Percentiles rank a stretch among this genome's conserved stretches.
Evolutionary conservation across 257 asterid species (phyloP).

Genomic region (Misopates orontium): DNA sequence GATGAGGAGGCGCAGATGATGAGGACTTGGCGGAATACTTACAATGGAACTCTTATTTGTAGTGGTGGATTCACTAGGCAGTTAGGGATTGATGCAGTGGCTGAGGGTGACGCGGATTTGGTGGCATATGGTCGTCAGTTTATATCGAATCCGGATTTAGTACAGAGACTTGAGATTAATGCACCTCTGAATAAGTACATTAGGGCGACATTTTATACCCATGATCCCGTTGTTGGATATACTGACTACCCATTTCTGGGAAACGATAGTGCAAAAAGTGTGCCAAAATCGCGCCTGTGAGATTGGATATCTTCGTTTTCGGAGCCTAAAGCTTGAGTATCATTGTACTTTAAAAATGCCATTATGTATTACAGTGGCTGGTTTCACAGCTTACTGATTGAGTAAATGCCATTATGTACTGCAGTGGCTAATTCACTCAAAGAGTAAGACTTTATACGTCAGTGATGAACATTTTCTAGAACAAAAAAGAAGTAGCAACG

Average conservation of each 20-base stretch:
- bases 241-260: slow-evolving; percentile 64
- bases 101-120: slow-evolving; percentile 52
- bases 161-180: slow-evolving; percentile 45
- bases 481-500: no score
- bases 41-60: slow-evolving; percentile 60
- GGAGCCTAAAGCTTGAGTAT: slow-evolving; percentile 15
- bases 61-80: slow-evolving; percentile 71
- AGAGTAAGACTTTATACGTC: no score
- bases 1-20: slow-evolving; percentile 65
- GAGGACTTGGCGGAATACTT: slow-evolving; percentile 61
- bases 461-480: no score
- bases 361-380: no score
- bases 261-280: slow-evolving; percentile 7
- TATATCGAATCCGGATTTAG: slow-evolving; percentile 73
- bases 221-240: slow-evolving; percentile 64
- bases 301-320: not conserved
- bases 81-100: slow-evolving; percentile 65
- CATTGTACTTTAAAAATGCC: not conserved
- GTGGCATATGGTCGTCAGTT: slow-evolving; percentile 65
- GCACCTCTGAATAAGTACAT: slow-evolving; percentile 54
- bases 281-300: slow-evolving; percentile 39
- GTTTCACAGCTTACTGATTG: no score
- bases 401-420: no score
- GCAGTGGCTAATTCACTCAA: no score
- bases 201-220: slow-evolving; percentile 65